Evolutionary conservation across 768 basidiomycete genomes (phyloP).

Genomic region (Boletus speciosus): DNA sequence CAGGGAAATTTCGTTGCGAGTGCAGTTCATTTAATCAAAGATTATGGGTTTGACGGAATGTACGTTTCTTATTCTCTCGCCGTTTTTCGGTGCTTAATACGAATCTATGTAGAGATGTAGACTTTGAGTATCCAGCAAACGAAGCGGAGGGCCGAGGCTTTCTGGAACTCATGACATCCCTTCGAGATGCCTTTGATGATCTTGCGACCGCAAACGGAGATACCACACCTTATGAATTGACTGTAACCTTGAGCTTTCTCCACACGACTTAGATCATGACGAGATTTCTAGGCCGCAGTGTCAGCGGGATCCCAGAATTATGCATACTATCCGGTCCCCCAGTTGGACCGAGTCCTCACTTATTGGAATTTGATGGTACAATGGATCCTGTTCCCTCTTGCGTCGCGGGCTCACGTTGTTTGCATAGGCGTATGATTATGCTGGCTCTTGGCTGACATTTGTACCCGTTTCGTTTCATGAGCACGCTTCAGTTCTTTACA

Average conservation of each 20-base stretch:
- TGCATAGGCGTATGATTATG: conserved; percentile 66
- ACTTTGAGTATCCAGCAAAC: conserved; percentile 73
- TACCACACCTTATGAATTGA: conserved; percentile 53
- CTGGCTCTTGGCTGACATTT: conserved; percentile 71
- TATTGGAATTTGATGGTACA: conserved; percentile 83
- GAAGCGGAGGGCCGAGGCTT: conserved; percentile 61
- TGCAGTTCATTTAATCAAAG: conserved; percentile 62
- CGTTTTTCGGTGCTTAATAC: not conserved
- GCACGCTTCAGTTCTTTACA: not conserved
- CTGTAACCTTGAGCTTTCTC: conserved; percentile 28
- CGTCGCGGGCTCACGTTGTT: not conserved
- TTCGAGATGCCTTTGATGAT: conserved; percentile 60
- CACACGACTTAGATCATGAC: not conserved
- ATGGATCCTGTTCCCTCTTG: not conserved
- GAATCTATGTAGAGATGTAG: conserved; percentile 53
- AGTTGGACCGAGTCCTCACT: conserved; percentile 62
- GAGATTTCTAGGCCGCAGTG: conserved; percentile 45
- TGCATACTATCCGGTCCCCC: conserved; percentile 50
- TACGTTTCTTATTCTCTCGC: conserved; percentile 25
- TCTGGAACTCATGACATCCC: conserved; percentile 56
- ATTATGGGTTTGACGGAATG: conserved; percentile 83
- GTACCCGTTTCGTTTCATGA: conserved; percentile 35
- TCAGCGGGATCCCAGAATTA: conserved; percentile 62
- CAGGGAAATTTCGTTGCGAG: conserved; percentile 57
- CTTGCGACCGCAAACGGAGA: conserved; percentile 62